phyloP scores from a whole-genome alignment of 768 basidiomycete genomes.

The Suillus spraguei region DNA sequence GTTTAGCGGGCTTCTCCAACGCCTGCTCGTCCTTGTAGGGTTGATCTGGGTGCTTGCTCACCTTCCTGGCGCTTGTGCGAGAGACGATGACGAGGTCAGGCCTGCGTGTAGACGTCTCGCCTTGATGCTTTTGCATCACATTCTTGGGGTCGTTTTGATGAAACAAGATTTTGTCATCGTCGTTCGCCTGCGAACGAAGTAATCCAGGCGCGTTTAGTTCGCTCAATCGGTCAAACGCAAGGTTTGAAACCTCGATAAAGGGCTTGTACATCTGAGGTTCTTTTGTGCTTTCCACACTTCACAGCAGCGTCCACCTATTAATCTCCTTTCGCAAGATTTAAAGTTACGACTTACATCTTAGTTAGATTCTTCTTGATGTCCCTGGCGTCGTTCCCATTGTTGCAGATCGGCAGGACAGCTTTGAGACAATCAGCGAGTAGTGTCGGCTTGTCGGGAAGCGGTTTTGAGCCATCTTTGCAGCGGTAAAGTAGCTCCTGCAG shows the following conservation, averaged over 20 bases:
- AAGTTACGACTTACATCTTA: neutral
- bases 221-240: neutral
- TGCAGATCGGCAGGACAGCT: slow-evolving; percentile 5
- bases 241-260: neutral
- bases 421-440: neutral
- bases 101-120: neutral
- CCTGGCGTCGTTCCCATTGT: neutral
- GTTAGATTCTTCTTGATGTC: neutral
- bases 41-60: neutral
- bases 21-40: neutral
- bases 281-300: neutral
- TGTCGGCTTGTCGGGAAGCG: neutral
- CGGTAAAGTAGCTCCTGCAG: slow-evolving; percentile 3
- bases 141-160: neutral
- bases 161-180: neutral
- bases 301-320: neutral
- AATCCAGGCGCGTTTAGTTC: neutral
- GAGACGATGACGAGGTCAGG: slow-evolving; percentile 4
- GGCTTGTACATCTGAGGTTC: neutral
- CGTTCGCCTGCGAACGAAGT: neutral
- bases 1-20: neutral
- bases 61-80: neutral
- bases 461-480: neutral
- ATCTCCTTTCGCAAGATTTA: neutral
- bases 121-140: neutral